phyloP scores from a whole-genome alignment of 2,329 filamentous ascomycete species.

The Nannizziopsis barbatae region DNA sequence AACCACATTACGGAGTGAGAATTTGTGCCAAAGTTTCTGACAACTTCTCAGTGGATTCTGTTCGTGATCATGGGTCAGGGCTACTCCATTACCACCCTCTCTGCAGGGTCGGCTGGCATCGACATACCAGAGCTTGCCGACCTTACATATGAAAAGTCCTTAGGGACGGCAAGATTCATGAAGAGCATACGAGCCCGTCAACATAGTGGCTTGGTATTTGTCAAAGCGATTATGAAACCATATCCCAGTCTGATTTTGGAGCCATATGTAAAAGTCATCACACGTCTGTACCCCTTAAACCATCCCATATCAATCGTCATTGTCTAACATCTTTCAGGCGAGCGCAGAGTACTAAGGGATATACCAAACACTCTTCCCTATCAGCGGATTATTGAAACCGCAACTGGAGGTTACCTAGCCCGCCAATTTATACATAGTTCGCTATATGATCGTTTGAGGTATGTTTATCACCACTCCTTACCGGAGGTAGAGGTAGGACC shows the following conservation, averaged over 20 bases:
- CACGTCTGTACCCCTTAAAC: conserved; percentile 45
- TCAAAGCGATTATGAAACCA: conserved; percentile 91
- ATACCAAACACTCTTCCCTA: conserved; percentile 87
- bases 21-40: too few species aligned
- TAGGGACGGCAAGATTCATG: conserved; percentile 89
- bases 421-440: conserved; percentile 95
- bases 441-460: conserved; percentile 80
- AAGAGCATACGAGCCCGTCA: conserved; percentile 88
- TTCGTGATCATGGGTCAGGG: conserved; percentile 71
- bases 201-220: conserved; percentile 79
- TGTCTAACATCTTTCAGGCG: conserved; percentile 44
- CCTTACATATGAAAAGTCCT: conserved; percentile 78
- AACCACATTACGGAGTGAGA: too few species aligned
- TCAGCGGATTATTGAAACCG: conserved; percentile 82
- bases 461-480: conserved; percentile 13
- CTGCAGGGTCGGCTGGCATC: conserved; percentile 82
- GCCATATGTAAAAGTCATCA: conserved; percentile 64
- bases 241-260: conserved; percentile 71
- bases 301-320: conserved; percentile 16
- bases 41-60: too few species aligned
- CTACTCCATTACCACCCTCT: conserved; percentile 85
- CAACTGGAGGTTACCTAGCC: conserved; percentile 82
- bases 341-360: conserved; percentile 65
- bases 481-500: too few species aligned
- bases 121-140: conserved; percentile 87